phyloP scores from a whole-genome alignment of 2,329 filamentous ascomycete genomes.

The Xylariaceae sp. region DNA sequence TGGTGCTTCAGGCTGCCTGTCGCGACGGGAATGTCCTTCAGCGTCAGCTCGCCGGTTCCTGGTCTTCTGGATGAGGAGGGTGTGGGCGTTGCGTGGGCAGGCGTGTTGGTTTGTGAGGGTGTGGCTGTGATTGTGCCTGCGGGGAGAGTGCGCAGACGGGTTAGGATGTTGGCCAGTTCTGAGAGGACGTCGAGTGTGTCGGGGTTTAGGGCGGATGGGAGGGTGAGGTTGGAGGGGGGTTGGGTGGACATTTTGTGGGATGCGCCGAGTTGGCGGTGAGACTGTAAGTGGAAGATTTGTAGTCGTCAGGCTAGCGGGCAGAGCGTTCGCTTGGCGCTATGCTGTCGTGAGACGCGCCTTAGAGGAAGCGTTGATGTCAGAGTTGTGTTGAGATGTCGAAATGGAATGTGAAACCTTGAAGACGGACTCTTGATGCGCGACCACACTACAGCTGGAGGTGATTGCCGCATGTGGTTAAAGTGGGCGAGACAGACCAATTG shows the following conservation, averaged over 20 bases:
- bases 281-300: too few relatives aligned
- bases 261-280: too few relatives aligned
- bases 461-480: too few relatives aligned
- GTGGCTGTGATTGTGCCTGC: slow-evolving; percentile 3
- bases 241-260: slow-evolving; percentile 12
- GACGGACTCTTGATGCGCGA: too few relatives aligned
- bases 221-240: slow-evolving; percentile 43
- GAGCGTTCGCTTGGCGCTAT: too few relatives aligned
- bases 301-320: too few relatives aligned
- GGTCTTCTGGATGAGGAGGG: slow-evolving; percentile 19
- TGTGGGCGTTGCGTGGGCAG: slow-evolving; percentile 27
- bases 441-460: too few relatives aligned
- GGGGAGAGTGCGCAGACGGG: slow-evolving; percentile 60
- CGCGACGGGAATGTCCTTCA: slow-evolving; percentile 76
- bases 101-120: background rate
- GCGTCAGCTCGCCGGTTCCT: slow-evolving; percentile 36
- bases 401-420: too few relatives aligned
- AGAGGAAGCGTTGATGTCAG: too few relatives aligned
- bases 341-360: too few relatives aligned
- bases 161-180: slow-evolving; percentile 73
- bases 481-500: too few relatives aligned
- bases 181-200: slow-evolving; percentile 84
- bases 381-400: too few relatives aligned
- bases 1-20: slow-evolving; percentile 79
- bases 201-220: slow-evolving; percentile 65